phyloP scores from a whole-genome alignment of 176 grass and related monocot genomes.

The bread wheat (Triticum aestivum) region IWGSC_CS_RefSeq_v2.1 NC_057795.1:65006749-65007248 shows the following conservation, averaged over 20 bases:
- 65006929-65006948: background rate
- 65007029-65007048: slow-evolving; percentile 86
- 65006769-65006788: background rate
- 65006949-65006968: background rate
- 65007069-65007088: background rate
- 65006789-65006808: slow-evolving; percentile 20
- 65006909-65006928: background rate
- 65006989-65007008: slow-evolving; percentile 78
- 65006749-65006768: background rate
- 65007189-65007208: slow-evolving; percentile 72
- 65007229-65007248: slow-evolving; percentile 8
- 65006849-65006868: slow-evolving; percentile 94
- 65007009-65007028: slow-evolving; percentile 92
- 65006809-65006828: slow-evolving; percentile 84
- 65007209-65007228: slow-evolving; percentile 95
- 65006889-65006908: slow-evolving; percentile 16
- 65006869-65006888: slow-evolving; percentile 42
- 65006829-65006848: slow-evolving; percentile 64
- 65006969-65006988: slow-evolving; percentile 65
- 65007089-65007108: background rate
- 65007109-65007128: slow-evolving; percentile 61
- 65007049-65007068: slow-evolving; percentile 25
- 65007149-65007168: slow-evolving; percentile 83
- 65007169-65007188: slow-evolving; percentile 80
- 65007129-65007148: slow-evolving; percentile 93